Base-by-base conservation (phyloP, 257 asterid species). In the Solanum etuberosum region DNA sequence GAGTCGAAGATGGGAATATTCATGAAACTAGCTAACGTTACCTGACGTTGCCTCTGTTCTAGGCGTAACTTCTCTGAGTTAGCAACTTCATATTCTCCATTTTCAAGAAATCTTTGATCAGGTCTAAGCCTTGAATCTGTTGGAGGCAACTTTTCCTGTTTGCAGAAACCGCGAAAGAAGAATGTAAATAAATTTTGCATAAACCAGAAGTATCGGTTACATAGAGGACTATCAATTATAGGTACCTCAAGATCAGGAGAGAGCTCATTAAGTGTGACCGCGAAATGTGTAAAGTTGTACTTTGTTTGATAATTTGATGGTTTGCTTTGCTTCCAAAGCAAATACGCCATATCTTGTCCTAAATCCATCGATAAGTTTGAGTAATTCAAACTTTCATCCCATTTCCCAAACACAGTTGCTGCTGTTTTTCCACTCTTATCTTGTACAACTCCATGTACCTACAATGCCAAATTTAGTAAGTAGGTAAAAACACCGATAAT, bases 61-160 rank as follows among this genome's bases (percentile, higher is more conserved):
- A 88, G 37, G 4, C 88, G 84, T 74, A 86, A 31, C 87, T 88
- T 88, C 84, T 86, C 90, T 29, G 88, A 67, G 65, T 86, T 86
- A 32, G 90, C 90, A 73, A 51, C 71, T 80, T 88, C 88, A 54
- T 85, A 86, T 70, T 86, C 80, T 29, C 88, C 88, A 29, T 88
- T 88, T 78, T 88, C 90, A 54, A 88, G 90, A 57, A 31, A 86
- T 71, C 88, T 86, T 70, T 86, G 90, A 82, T 88, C 90, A 70
- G 90, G 90, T 63, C 90, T 88, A 72, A 68, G 87, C 72, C 90
- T 88, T 86, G 90, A 88, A 81, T 88, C 90, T 31, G 90, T 88
- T 34, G 90, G 90, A 61, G 90, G 90, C 70, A 88, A 46, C 82
- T 88, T 71, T 40, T 86, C 88, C 90, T 86, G 87, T 21, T 87